Evolutionary conservation across 1,139 yeast species (phyloP).

Genomic region (Suhomyces panamericanus): DNA sequence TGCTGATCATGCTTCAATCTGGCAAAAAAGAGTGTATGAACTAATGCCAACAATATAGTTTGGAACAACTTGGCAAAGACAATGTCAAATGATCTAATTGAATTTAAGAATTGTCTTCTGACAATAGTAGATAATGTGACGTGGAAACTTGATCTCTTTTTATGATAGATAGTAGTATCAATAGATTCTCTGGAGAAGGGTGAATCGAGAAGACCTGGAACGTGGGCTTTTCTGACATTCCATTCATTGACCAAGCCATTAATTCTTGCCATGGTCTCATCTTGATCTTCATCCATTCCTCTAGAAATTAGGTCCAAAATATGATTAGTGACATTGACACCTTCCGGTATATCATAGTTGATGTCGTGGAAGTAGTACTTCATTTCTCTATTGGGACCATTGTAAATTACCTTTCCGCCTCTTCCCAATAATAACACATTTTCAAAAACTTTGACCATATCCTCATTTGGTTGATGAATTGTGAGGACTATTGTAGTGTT

Average conservation of each 20-base stretch:
- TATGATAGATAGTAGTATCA: constrained; percentile 9
- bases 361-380: constrained; percentile 42
- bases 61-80: constrained; percentile 69
- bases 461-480: constrained; percentile 81
- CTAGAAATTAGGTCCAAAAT: constrained; percentile 69
- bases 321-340: constrained; percentile 71
- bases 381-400: constrained; percentile 48
- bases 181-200: constrained; percentile 3
- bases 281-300: constrained; percentile 34
- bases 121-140: constrained; percentile 33
- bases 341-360: constrained; percentile 57
- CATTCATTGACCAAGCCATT: constrained; percentile 39
- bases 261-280: constrained; percentile 32
- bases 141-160: constrained; percentile 13
- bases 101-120: constrained; percentile 43
- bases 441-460: constrained; percentile 63
- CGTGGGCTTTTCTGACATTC: constrained; percentile 19
- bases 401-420: constrained; percentile 71
- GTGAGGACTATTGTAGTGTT: constrained; percentile 76
- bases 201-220: neutral
- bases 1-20: constrained; percentile 60
- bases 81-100: constrained; percentile 61
- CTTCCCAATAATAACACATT: constrained; percentile 65
- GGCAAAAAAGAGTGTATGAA: constrained; percentile 69
- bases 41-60: constrained; percentile 60